A percentile compares a stretch with the other conserved stretches of the same genome.
Conservation (phyloP, 108 stramenopile genomes). For the Nitzschia sp. region DNA sequence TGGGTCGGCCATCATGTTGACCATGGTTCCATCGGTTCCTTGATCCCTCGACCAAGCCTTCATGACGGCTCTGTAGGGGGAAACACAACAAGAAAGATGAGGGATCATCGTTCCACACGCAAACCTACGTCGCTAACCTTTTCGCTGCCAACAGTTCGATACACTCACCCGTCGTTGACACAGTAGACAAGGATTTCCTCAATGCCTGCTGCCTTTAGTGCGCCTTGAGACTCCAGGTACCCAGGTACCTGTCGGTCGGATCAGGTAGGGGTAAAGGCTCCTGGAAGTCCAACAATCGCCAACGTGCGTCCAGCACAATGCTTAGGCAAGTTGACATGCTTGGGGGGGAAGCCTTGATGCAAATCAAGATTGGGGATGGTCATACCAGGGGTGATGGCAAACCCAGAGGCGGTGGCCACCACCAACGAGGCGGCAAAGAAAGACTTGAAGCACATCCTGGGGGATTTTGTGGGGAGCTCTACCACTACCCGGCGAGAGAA, state of each 20-base stretch:
- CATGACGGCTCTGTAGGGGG: conserved; percentile 53
- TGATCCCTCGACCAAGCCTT: conserved; percentile 68
- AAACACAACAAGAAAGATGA: conserved; percentile 21
- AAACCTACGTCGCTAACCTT: too few relatives aligned
- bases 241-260: conserved; percentile 70
- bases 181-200: conserved; percentile 71
- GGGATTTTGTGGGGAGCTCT: too few relatives aligned
- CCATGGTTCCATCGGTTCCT: conserved; percentile 38
- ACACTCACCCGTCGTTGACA: conserved; percentile 55
- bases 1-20: conserved; percentile 71
- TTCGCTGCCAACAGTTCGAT: too few relatives aligned
- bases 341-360: conserved; percentile 37
- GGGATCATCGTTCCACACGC: neutral
- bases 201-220: conserved; percentile 51
- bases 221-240: conserved; percentile 76
- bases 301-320: conserved; percentile 49
- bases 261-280: conserved; percentile 81
- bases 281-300: conserved; percentile 65
- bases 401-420: conserved; percentile 16
- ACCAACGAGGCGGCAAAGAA: conserved; percentile 20
- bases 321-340: conserved; percentile 44
- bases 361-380: conserved; percentile 40
- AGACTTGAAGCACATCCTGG: too few relatives aligned
- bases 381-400: conserved; percentile 29
- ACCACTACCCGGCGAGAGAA: too few relatives aligned